These are phyloP conservation scores for Paraglomus occultum DNA, from an alignment of 192 early-diverging fungal genomes.

Conservation along the genomic window DNA sequence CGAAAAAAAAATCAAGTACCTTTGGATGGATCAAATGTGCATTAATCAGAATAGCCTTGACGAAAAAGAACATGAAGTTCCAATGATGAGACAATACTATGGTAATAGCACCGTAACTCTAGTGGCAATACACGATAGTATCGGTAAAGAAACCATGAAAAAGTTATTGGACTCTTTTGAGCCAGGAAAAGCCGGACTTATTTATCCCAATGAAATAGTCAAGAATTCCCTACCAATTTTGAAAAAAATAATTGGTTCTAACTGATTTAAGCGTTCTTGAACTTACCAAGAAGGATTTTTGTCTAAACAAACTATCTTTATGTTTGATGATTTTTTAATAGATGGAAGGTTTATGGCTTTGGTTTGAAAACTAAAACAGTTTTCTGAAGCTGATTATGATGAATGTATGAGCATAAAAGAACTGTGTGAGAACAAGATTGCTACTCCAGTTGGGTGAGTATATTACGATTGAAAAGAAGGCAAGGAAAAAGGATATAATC, in stretches of 20 bases:
- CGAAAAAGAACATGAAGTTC: conserved; percentile 2
- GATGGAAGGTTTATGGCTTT: neutral
- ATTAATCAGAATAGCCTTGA: neutral
- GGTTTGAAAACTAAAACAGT: neutral
- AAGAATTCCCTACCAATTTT: neutral
- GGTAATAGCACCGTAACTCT: neutral
- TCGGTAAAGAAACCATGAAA: neutral
- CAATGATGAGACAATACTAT: conserved; percentile 1
- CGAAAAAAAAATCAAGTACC: neutral
- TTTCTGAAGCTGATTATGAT: neutral
- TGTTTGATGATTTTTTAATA: conserved; percentile 25
- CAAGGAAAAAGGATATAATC: neutral
- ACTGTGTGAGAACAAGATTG: neutral
- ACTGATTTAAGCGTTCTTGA: conserved; percentile 2
- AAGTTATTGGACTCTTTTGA: neutral
- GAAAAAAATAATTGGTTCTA: conserved; percentile 6
- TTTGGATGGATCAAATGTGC: conserved; percentile 18
- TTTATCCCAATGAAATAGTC: neutral
- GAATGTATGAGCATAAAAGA: neutral
- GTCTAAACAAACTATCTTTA: conserved; percentile 6
- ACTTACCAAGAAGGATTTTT: conserved; percentile 9
- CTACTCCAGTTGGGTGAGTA: conserved; percentile 7
- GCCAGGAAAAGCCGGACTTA: too few relatives aligned
- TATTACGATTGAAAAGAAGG: neutral
- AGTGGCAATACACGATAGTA: neutral